Conservation (phyloP, 805 yeast species). For the Isabelozyma gotoi region DNA sequence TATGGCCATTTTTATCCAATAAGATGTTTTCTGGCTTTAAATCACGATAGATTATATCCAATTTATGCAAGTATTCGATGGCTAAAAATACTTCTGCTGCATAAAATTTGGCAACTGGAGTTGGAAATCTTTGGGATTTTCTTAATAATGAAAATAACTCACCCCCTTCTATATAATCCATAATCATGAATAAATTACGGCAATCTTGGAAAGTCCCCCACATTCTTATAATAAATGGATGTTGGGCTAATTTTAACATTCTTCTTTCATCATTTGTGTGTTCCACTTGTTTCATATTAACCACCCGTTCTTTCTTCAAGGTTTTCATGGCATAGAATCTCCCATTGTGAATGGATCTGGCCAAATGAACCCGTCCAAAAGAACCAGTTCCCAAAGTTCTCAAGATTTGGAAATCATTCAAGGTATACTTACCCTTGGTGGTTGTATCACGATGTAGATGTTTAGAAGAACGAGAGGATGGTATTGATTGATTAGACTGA, state of each 20-base stretch:
- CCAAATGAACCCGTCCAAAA: conserved; percentile 60
- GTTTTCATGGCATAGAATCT: conserved; percentile 62
- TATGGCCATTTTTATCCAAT: conserved; percentile 59
- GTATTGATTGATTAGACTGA: background rate
- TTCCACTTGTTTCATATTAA: conserved; percentile 62
- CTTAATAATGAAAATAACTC: conserved; percentile 56
- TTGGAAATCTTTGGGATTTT: conserved; percentile 59
- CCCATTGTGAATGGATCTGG: conserved; percentile 57
- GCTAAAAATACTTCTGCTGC: conserved; percentile 64
- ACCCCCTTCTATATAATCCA: conserved; percentile 68
- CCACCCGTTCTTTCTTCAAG: conserved; percentile 55
- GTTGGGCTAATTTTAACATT: conserved; percentile 57
- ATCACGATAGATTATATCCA: conserved; percentile 59
- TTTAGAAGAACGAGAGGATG: conserved; percentile 6
- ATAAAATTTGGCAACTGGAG: conserved; percentile 62
- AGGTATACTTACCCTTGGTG: conserved; percentile 58
- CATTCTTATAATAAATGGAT: conserved; percentile 60
- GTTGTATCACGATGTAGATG: conserved; percentile 30
- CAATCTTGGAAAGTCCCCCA: conserved; percentile 69
- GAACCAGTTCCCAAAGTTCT: conserved; percentile 63
- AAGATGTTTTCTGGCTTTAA: conserved; percentile 62
- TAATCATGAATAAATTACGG: conserved; percentile 56
- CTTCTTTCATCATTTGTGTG: conserved; percentile 64
- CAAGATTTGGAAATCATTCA: conserved; percentile 55
- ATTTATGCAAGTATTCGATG: conserved; percentile 57